These are phyloP conservation scores for Haplographium delicatum DNA, from an alignment of 495 filamentous ascomycete genomes.

Conservation along the genomic window DNA sequence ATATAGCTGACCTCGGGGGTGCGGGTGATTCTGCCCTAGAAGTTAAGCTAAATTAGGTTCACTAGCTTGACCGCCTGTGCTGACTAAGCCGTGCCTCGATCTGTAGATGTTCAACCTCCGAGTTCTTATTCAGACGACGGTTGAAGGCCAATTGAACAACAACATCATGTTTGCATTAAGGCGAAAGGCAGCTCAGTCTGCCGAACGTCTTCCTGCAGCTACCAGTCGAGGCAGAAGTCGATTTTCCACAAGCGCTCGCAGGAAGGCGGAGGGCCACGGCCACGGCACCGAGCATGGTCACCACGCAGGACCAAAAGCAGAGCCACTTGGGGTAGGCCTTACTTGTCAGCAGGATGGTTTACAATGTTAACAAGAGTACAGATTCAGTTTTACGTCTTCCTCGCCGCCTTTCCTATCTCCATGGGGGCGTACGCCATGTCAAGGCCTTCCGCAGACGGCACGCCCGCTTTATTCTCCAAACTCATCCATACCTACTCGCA, in stretches of 20 bases:
- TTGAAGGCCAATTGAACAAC: constrained; percentile 26
- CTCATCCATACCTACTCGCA: constrained; percentile 51
- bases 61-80: not conserved
- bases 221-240: not conserved
- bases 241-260: constrained; percentile 11
- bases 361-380: too few relatives aligned
- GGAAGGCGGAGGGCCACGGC: constrained; percentile 5
- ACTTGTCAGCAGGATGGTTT: too few relatives aligned
- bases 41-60: not conserved
- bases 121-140: not conserved
- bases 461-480: constrained; percentile 49
- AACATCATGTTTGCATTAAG: constrained; percentile 26
- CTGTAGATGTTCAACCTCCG: constrained; percentile 3
- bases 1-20: not conserved
- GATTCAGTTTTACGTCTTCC: constrained; percentile 60
- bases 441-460: constrained; percentile 41
- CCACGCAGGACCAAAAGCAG: constrained; percentile 48
- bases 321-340: constrained; percentile 63
- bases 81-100: constrained; percentile 14
- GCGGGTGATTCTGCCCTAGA: not conserved
- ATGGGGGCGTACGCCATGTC: constrained; percentile 54
- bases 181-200: constrained; percentile 24
- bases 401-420: constrained; percentile 52
- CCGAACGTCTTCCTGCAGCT: constrained; percentile 12
- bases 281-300: constrained; percentile 22